Conservation (phyloP, 1,284 basidiomycete species). For the Tylopilus sp. region DNA sequence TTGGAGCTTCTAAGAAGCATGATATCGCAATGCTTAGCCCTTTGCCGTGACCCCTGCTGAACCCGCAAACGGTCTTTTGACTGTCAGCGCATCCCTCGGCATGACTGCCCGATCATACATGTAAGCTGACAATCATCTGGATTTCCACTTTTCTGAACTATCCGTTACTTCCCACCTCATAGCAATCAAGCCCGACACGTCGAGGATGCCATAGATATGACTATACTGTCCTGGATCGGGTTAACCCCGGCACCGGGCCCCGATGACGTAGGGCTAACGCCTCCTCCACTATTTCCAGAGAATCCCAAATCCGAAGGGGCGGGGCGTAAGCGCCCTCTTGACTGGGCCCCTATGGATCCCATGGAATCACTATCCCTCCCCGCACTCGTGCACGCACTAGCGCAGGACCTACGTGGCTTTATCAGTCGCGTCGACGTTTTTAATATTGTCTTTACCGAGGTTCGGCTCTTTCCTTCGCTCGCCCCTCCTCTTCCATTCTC, state of each 20-base stretch:
- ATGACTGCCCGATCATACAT: conserved; percentile 5
- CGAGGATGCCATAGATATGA: conserved; percentile 19
- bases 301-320: background rate
- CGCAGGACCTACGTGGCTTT: conserved; percentile 23
- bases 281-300: background rate
- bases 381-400: conserved; percentile 12
- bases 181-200: conserved; percentile 19
- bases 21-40: background rate
- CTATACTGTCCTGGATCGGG: conserved; percentile 7
- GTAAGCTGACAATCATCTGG: conserved; percentile 7
- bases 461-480: background rate
- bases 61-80: conserved; percentile 9
- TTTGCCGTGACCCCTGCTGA: conserved; percentile 1
- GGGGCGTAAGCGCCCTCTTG: conserved; percentile 7
- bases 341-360: background rate
- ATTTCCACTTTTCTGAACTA: conserved; percentile 1
- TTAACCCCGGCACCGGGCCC: background rate
- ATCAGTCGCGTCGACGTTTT: conserved; percentile 20
- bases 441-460: conserved; percentile 25
- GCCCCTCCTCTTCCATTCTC: no score
- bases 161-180: background rate
- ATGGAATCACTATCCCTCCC: background rate
- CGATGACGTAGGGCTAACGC: background rate
- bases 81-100: conserved; percentile 13
- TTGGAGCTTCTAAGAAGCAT: background rate